Conservation (phyloP, 1,284 basidiomycete genomes). For the Fereydounia khargensis region DNA sequence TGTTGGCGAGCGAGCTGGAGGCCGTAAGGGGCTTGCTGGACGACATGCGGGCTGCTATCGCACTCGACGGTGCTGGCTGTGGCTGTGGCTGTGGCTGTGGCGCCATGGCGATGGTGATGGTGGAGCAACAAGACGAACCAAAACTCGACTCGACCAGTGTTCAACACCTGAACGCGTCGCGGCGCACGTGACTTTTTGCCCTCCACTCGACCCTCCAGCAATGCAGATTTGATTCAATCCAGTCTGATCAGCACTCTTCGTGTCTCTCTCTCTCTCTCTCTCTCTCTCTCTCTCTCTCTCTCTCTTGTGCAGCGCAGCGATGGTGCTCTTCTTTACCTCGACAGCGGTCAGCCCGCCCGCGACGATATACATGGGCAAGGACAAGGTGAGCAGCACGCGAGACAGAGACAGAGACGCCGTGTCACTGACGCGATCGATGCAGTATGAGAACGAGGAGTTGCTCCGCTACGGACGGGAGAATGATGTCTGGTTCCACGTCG, state of each 20-base stretch:
- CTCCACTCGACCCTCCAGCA: neutral
- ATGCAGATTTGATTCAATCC: too few species aligned
- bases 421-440: conserved; percentile 59
- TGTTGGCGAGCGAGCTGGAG: neutral
- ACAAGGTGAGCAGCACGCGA: conserved; percentile 70
- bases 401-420: conserved; percentile 94
- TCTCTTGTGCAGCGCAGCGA: conserved; percentile 35
- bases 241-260: too few species aligned
- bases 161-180: too few species aligned
- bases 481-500: conserved; percentile 66
- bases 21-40: neutral
- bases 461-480: conserved; percentile 70
- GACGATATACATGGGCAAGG: conserved; percentile 87
- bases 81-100: too few species aligned
- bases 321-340: conserved; percentile 65
- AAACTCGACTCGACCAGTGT: too few species aligned
- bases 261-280: too few species aligned
- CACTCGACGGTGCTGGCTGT: too few species aligned
- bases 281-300: too few species aligned
- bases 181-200: too few species aligned
- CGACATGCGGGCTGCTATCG: too few species aligned
- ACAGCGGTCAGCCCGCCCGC: conserved; percentile 67
- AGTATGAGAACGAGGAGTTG: conserved; percentile 71
- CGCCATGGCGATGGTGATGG: too few species aligned
- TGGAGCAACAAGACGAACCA: too few species aligned